Conservation (phyloP, 192 early-diverging fungal genomes). For the Lobosporangium transversale region DNA sequence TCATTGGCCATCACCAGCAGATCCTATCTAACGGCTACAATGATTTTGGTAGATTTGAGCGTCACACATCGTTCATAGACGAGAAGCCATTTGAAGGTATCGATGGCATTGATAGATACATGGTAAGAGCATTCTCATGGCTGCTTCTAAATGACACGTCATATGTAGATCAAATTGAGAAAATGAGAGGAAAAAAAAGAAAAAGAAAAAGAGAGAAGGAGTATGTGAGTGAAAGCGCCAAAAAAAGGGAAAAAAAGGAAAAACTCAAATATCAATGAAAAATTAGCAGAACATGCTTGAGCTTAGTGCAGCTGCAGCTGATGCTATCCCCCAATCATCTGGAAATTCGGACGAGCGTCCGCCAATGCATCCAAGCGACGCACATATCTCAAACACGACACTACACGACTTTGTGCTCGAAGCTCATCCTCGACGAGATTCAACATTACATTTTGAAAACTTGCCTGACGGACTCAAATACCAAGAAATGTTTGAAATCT, state of each 20-base stretch:
- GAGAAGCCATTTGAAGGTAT: conserved; percentile 18
- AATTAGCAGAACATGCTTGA: conserved; percentile 37
- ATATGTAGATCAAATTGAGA: neutral
- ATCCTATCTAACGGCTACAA: conserved; percentile 8
- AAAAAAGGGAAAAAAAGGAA: too few species aligned
- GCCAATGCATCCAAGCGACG: neutral
- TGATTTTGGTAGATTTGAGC: neutral
- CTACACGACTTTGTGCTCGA: conserved; percentile 40
- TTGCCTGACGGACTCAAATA: conserved; percentile 23
- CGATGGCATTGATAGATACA: conserved; percentile 39
- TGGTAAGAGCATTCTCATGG: conserved; percentile 20
- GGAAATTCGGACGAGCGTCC: conserved; percentile 10
- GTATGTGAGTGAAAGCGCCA: too few species aligned
- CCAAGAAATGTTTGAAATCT: conserved; percentile 37
- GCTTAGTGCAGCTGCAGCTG: neutral
- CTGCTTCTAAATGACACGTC: neutral
- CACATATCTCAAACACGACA: conserved; percentile 22
- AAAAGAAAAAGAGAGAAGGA: neutral
- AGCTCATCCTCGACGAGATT: conserved; percentile 18
- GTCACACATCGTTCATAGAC: conserved; percentile 10
- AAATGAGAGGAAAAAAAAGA: neutral
- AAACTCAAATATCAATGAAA: too few species aligned
- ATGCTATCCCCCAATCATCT: conserved; percentile 10
- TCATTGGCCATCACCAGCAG: conserved; percentile 22
- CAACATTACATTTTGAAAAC: conserved; percentile 23